Conservation (phyloP, 371 early-diverging fungal species). For the Batrachochytrium dendrobatidis region DNA sequence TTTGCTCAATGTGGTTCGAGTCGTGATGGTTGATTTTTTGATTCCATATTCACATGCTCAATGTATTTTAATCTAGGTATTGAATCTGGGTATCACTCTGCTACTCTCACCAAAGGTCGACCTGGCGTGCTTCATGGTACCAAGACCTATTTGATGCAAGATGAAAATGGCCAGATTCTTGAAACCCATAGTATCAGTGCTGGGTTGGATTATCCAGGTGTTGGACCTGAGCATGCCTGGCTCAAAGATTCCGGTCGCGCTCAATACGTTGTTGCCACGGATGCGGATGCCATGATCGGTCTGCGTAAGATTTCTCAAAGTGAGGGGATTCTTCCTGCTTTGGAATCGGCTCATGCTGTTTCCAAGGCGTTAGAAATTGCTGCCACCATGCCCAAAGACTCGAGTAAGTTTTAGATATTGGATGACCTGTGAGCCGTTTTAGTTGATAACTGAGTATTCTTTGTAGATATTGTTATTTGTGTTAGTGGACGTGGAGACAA, state of each 20-base stretch:
- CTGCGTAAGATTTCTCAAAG: slow-evolving; percentile 79
- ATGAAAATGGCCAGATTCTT: slow-evolving; percentile 86
- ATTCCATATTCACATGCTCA: slow-evolving; percentile 4
- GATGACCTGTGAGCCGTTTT: too few relatives aligned
- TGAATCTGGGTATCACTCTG: slow-evolving; percentile 80
- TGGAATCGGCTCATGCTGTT: slow-evolving; percentile 93
- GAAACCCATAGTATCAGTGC: slow-evolving; percentile 93
- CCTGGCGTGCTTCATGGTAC: slow-evolving; percentile 96
- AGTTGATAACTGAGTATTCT: too few relatives aligned
- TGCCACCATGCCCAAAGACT: slow-evolving; percentile 60
- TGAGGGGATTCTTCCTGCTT: slow-evolving; percentile 91
- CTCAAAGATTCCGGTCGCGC: slow-evolving; percentile 83
- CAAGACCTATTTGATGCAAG: slow-evolving; percentile 87
- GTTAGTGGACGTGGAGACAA: slow-evolving; percentile 95
- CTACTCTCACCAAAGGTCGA: slow-evolving; percentile 77
- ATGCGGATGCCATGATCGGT: slow-evolving; percentile 80
- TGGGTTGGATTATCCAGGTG: slow-evolving; percentile 95
- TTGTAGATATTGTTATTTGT: slow-evolving; percentile 71
- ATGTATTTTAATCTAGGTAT: slow-evolving; percentile 18
- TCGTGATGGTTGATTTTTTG: slow-evolving; percentile 1
- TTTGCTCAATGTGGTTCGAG: background rate
- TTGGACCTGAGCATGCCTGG: slow-evolving; percentile 93
- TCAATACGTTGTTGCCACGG: slow-evolving; percentile 76
- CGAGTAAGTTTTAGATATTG: slow-evolving; percentile 34
- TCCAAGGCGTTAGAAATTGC: slow-evolving; percentile 75